Evolutionary conservation across 2,329 filamentous ascomycete genomes (phyloP).

Genomic region (Beauveria asiatica): DNA sequence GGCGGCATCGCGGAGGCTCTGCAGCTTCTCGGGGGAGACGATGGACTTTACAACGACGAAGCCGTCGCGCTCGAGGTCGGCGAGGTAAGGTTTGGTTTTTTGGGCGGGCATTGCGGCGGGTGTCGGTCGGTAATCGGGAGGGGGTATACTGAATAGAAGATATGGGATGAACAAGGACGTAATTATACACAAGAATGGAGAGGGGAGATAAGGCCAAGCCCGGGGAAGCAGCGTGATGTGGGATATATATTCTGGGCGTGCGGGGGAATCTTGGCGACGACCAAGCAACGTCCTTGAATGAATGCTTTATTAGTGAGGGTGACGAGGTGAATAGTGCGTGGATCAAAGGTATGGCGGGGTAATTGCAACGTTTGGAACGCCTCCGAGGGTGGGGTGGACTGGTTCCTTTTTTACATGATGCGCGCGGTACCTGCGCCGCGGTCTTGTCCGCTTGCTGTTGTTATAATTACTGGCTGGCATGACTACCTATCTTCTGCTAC

Average conservation of each 20-base stretch:
- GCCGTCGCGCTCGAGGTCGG: constrained; percentile 59
- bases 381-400: not conserved
- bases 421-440: no score
- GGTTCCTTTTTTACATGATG: no score
- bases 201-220: not conserved
- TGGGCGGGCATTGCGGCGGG: constrained; percentile 14
- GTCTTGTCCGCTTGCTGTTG: no score
- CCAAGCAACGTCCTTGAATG: not conserved
- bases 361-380: constrained; percentile 7
- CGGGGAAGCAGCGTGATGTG: constrained; percentile 6
- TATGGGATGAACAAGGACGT: not conserved
- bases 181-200: not conserved
- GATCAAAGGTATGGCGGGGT: not conserved
- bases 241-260: not conserved
- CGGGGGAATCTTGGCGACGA: not conserved
- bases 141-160: not conserved
- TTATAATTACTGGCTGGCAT: no score
- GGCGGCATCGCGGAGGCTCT: constrained; percentile 51
- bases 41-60: constrained; percentile 65
- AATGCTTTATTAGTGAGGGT: no score
- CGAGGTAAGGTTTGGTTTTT: constrained; percentile 17
- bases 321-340: no score
- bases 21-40: constrained; percentile 47
- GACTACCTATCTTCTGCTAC: no score
- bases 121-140: not conserved